A percentile compares a stretch with the other conserved stretches of the same genome.
Evolutionary conservation across 169 alveolate species (phyloP).

Genomic region (Plasmodium fragile): DNA sequence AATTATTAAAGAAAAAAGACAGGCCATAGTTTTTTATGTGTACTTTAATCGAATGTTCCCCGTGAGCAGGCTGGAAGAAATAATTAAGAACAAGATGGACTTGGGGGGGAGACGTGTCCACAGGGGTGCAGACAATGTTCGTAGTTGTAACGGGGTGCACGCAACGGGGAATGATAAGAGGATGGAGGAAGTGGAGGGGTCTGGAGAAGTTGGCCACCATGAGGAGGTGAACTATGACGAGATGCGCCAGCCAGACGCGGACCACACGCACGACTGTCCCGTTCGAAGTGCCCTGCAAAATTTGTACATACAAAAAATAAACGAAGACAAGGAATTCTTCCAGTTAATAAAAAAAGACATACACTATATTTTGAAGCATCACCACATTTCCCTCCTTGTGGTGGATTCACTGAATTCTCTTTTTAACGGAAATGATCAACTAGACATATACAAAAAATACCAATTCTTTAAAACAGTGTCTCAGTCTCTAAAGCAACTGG

Average conservation of each 20-base stretch:
- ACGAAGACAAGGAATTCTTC: slow-evolving; percentile 55
- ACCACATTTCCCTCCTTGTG: slow-evolving; percentile 42
- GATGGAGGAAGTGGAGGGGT: not conserved
- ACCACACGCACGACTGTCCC: not conserved
- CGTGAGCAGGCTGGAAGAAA: slow-evolving; percentile 15
- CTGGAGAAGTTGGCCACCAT: not conserved
- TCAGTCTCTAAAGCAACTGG: slow-evolving; percentile 22
- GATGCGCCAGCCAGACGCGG: not conserved
- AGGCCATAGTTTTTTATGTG: slow-evolving; percentile 51
- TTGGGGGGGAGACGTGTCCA: not conserved
- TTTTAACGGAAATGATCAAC: slow-evolving; percentile 17
- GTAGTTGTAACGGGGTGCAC: not conserved
- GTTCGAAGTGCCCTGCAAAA: slow-evolving; percentile 8
- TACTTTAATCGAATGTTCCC: slow-evolving; percentile 56
- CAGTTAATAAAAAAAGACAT: slow-evolving; percentile 34
- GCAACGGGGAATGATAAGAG: not conserved
- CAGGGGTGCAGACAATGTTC: not conserved
- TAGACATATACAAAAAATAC: slow-evolving; percentile 19
- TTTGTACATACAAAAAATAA: slow-evolving; percentile 52
- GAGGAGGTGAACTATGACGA: no score
- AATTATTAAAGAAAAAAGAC: slow-evolving; percentile 1
- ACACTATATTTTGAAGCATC: slow-evolving; percentile 17
- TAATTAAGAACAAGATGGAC: slow-evolving; percentile 6
- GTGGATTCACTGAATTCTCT: slow-evolving; percentile 48
- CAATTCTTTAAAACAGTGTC: slow-evolving; percentile 17